These are phyloP conservation scores for Metschnikowia vanudenii DNA, from an alignment of 805 yeast species.

Conservation along the genomic window DNA sequence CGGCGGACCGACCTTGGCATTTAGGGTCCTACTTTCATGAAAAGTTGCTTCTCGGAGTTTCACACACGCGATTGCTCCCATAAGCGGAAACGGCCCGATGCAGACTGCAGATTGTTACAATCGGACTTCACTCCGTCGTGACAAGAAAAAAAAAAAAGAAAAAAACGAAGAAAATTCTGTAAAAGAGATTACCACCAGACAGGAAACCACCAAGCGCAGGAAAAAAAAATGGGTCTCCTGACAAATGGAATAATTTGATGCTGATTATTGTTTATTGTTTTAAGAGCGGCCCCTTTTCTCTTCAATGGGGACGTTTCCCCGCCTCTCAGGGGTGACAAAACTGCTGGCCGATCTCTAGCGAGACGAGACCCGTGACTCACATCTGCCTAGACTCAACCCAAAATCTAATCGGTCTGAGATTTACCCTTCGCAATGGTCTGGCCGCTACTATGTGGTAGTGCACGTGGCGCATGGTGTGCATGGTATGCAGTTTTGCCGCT, in stretches of 20 bases:
- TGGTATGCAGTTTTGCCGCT: neutral
- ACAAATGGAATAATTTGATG: no score
- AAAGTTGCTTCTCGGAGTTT: neutral
- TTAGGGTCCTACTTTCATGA: no score
- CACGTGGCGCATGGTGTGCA: no score
- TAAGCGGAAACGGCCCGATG: constrained; percentile 7
- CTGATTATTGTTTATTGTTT: no score
- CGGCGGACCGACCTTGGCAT: no score
- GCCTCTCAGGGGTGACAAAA: no score
- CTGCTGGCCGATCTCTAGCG: neutral
- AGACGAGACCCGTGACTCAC: neutral
- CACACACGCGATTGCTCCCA: neutral
- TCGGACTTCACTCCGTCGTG: constrained; percentile 2
- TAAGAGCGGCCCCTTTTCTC: no score
- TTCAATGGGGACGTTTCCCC: no score
- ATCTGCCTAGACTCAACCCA: neutral
- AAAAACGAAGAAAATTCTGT: neutral
- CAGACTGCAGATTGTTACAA: neutral
- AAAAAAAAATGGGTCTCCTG: no score
- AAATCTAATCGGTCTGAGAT: neutral
- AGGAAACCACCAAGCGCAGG: neutral
- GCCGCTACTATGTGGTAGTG: neutral
- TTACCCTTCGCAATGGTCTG: neutral
- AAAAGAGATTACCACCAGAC: neutral
- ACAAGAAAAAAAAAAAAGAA: neutral